A percentile compares a stretch with the other conserved stretches of the same genome.
phyloP scores from a whole-genome alignment of 805 yeast species.

The Kodamaea restingae region DNA sequence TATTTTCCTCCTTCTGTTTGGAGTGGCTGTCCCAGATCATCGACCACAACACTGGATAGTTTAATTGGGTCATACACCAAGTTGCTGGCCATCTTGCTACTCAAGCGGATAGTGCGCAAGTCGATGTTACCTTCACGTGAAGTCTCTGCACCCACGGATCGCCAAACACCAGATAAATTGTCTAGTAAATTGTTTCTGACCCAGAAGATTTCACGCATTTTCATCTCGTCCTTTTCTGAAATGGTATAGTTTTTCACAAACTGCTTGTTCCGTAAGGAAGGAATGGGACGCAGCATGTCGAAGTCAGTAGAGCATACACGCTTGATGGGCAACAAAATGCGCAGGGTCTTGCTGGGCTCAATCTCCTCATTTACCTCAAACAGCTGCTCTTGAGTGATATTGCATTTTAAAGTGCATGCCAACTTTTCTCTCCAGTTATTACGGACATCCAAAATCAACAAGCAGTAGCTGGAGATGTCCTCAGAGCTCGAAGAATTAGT shows the following conservation, averaged over 20 bases:
- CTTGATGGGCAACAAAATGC: conserved; percentile 69
- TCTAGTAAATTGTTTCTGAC: conserved; percentile 62
- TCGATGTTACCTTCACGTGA: conserved; percentile 56
- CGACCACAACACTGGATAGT: conserved; percentile 15
- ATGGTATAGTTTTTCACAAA: conserved; percentile 56
- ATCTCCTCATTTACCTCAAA: conserved; percentile 28
- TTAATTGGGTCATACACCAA: conserved; percentile 34
- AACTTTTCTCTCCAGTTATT: conserved; percentile 72
- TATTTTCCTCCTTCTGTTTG: conserved; percentile 26
- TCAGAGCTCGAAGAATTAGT: conserved; percentile 18
- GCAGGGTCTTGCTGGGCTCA: conserved; percentile 29
- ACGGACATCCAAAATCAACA: conserved; percentile 69
- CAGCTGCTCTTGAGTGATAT: conserved; percentile 20
- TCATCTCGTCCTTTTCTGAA: conserved; percentile 52
- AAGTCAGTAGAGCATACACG: conserved; percentile 45
- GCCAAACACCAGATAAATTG: conserved; percentile 66
- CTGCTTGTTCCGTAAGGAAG: conserved; percentile 68
- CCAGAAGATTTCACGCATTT: conserved; percentile 74
- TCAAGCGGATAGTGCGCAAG: conserved; percentile 60
- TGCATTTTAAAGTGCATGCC: conserved; percentile 26
- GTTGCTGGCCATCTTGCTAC: conserved; percentile 54
- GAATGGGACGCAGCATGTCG: conserved; percentile 52
- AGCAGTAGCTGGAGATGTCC: conserved; percentile 50
- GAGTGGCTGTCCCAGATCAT: conserved; percentile 28
- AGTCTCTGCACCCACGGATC: conserved; percentile 15